Percentiles rank a stretch among this genome's conserved stretches.
These are phyloP conservation scores for Geotrichum reessii DNA, from an alignment of 1,139 yeast genomes.

Conservation along the genomic window DNA sequence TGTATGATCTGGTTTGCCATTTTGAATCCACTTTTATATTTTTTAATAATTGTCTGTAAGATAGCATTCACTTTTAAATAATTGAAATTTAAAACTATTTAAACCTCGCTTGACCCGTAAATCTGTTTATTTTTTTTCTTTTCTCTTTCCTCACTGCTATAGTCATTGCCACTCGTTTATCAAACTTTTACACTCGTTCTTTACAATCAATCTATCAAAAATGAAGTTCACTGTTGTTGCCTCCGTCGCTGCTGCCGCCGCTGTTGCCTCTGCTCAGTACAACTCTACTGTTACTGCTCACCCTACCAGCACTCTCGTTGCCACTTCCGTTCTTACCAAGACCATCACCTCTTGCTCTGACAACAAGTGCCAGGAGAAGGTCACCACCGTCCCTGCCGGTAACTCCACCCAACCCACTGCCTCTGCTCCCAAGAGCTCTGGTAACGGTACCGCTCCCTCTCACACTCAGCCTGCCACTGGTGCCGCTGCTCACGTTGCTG, in stretches of 20 bases:
- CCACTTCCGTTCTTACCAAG: conserved; percentile 15
- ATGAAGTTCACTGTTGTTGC: conserved; percentile 35
- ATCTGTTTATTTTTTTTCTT: background rate
- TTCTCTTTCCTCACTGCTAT: background rate
- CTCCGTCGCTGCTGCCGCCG: conserved; percentile 28
- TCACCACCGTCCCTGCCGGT: background rate
- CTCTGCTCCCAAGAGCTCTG: conserved; percentile 10
- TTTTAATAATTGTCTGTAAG: background rate
- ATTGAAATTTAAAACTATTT: background rate
- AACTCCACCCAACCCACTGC: conserved; percentile 10
- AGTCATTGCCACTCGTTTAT: conserved; percentile 21
- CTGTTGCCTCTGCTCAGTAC: conserved; percentile 25
- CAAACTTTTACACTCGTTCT: conserved; percentile 10
- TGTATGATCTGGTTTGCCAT: too few relatives aligned
- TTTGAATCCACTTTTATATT: background rate
- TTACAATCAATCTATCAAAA: conserved; percentile 16
- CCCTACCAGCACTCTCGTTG: conserved; percentile 21
- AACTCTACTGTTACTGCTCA: conserved; percentile 22
- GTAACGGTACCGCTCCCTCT: conserved; percentile 15
- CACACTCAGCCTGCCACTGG: conserved; percentile 22
- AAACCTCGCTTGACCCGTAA: background rate
- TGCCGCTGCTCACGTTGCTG: conserved; percentile 27
- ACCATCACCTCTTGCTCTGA: conserved; percentile 16
- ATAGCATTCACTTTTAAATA: too few relatives aligned
- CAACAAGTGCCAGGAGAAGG: conserved; percentile 3